Evolutionary conservation across 2,329 filamentous ascomycete species (phyloP).

Genomic region (Paraphoma chrysanthemicola): DNA sequence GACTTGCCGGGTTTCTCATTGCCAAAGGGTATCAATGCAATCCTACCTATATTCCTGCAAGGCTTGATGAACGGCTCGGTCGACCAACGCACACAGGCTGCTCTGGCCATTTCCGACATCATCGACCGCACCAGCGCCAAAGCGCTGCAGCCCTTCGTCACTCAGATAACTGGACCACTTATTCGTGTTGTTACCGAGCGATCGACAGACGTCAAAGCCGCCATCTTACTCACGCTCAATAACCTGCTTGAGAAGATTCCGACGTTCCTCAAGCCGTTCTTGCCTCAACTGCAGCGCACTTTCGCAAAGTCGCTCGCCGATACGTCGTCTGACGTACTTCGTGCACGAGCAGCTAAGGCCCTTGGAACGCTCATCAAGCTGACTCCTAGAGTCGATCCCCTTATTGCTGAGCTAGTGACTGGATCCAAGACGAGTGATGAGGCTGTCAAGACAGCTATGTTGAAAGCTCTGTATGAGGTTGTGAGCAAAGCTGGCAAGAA

Average conservation of each 20-base stretch:
- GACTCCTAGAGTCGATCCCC: constrained; percentile 91
- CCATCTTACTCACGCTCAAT: constrained; percentile 92
- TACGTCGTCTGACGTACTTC: constrained; percentile 84
- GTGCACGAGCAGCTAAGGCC: constrained; percentile 89
- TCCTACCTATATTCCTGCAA: constrained; percentile 95
- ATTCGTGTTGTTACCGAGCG: constrained; percentile 98
- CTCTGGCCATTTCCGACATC: constrained; percentile 92
- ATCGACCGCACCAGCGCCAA: constrained; percentile 90
- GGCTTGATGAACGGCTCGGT: constrained; percentile 95
- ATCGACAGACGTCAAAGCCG: constrained; percentile 93
- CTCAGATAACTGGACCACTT: constrained; percentile 94
- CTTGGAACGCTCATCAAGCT: constrained; percentile 94
- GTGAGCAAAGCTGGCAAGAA: constrained; percentile 92
- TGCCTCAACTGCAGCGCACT: constrained; percentile 94
- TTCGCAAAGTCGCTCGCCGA: constrained; percentile 97
- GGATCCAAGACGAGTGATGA: constrained; percentile 88
- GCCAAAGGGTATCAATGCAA: constrained; percentile 95
- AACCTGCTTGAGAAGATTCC: constrained; percentile 97
- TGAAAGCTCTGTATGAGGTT: constrained; percentile 95
- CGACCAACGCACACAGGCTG: constrained; percentile 90
- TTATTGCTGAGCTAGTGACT: constrained; percentile 92
- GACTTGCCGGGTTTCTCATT: constrained; percentile 86
- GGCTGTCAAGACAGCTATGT: constrained; percentile 93
- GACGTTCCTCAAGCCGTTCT: constrained; percentile 90
- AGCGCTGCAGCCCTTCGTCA: constrained; percentile 91